A percentile compares a stretch with the other conserved stretches of the same genome.
These are phyloP conservation scores for Tetrahymena malaccensis DNA, from an alignment of 73 alveolate genomes.

Conservation along the genomic window DNA sequence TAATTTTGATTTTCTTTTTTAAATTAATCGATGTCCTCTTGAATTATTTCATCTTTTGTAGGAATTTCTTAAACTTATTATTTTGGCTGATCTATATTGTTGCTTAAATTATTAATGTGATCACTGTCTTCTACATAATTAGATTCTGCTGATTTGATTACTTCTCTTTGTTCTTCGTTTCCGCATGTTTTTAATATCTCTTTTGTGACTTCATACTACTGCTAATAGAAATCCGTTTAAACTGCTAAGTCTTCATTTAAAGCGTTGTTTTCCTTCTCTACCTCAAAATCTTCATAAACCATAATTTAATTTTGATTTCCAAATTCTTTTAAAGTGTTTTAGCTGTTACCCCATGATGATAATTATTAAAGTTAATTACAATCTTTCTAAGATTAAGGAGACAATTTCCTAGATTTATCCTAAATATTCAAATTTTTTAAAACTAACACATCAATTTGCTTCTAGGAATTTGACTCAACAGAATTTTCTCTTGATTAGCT, in stretches of 20 bases:
- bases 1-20: neutral
- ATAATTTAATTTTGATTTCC: neutral
- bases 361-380: neutral
- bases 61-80: neutral
- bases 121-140: neutral
- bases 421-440: no score
- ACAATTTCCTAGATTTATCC: neutral
- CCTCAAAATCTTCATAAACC: neutral
- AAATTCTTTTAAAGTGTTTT: neutral
- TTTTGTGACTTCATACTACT: neutral
- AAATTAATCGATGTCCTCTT: neutral
- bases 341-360: neutral
- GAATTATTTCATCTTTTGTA: neutral
- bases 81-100: neutral
- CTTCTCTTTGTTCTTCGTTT: neutral
- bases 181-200: neutral
- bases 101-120: no score
- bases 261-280: neutral
- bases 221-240: neutral
- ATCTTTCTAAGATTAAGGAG: neutral
- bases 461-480: neutral
- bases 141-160: neutral
- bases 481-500: neutral
- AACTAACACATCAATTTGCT: neutral
- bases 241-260: neutral